Evolutionary conservation across 2,329 filamentous ascomycete genomes (phyloP).

Genomic region (Fusarium illudens): DNA sequence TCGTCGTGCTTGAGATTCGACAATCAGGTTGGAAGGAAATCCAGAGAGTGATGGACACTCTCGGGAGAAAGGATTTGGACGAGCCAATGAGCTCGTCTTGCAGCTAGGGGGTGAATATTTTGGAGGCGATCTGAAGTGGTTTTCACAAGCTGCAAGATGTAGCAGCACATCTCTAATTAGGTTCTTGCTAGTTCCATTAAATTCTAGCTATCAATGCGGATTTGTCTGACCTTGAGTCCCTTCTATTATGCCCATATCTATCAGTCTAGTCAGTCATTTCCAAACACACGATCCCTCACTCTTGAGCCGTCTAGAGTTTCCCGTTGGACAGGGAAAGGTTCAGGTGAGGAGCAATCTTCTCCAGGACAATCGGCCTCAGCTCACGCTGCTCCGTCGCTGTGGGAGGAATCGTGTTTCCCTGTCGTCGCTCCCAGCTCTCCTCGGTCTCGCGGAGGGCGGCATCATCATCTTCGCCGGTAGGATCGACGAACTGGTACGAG

Average conservation of each 20-base stretch:
- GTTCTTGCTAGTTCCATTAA: neutral
- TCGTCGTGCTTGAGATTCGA: slow-evolving; percentile 41
- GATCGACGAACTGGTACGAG: slow-evolving; percentile 69
- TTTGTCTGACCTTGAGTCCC: neutral
- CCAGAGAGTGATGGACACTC: slow-evolving; percentile 27
- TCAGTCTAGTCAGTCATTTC: neutral
- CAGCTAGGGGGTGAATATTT: neutral
- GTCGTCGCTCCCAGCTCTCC: slow-evolving; percentile 57
- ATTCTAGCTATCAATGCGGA: neutral
- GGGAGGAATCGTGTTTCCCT: slow-evolving; percentile 51
- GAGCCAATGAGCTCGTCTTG: slow-evolving; percentile 2
- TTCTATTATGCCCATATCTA: neutral
- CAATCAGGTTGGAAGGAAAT: slow-evolving; percentile 45
- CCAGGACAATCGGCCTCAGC: slow-evolving; percentile 51
- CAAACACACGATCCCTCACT: neutral
- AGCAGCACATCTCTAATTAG: neutral
- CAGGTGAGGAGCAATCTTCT: slow-evolving; percentile 49
- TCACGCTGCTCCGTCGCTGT: slow-evolving; percentile 58
- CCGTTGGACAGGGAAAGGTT: slow-evolving; percentile 16
- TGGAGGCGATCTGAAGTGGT: neutral
- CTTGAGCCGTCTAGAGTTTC: neutral
- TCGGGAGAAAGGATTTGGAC: slow-evolving; percentile 44
- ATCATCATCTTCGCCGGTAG: slow-evolving; percentile 57
- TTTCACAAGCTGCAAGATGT: neutral
- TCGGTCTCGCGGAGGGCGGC: slow-evolving; percentile 59